These are phyloP conservation scores for Tulasnella sp. DNA, from an alignment of 768 basidiomycete species.

Conservation along the genomic window DNA sequence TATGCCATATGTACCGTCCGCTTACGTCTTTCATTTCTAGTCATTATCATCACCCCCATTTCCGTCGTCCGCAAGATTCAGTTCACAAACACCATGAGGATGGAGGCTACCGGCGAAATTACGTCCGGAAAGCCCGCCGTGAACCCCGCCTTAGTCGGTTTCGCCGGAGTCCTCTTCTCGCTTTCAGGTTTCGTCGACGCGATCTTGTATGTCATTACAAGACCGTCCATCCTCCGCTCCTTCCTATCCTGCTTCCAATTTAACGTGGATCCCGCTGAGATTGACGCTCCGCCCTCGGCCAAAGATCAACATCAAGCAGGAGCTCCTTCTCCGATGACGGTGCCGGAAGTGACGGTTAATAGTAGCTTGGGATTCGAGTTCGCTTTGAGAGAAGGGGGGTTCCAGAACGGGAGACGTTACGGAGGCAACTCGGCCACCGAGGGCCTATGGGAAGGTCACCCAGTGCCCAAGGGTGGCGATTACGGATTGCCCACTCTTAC, in stretches of 20 bases:
- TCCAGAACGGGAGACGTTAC: not conserved
- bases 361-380: not conserved
- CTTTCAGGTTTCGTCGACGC: conserved; percentile 48
- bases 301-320: not conserved
- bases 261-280: not conserved
- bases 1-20: not conserved
- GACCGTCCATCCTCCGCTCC: conserved; percentile 26
- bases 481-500: not conserved
- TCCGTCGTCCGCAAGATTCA: conserved; percentile 41
- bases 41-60: conserved; percentile 39
- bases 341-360: not conserved
- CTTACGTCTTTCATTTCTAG: not conserved
- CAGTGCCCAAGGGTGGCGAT: not conserved
- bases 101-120: not conserved
- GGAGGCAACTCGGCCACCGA: not conserved
- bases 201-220: conserved; percentile 40
- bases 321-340: not conserved
- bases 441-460: not conserved
- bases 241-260: not conserved
- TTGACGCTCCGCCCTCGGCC: not conserved
- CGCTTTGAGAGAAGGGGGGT: not conserved
- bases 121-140: not conserved
- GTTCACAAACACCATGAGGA: conserved; percentile 33
- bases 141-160: conserved; percentile 39
- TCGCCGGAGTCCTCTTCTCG: conserved; percentile 43